Base-by-base conservation (phyloP, 352 stramenopile genomes). In the Pythium plurisporium region DNA sequence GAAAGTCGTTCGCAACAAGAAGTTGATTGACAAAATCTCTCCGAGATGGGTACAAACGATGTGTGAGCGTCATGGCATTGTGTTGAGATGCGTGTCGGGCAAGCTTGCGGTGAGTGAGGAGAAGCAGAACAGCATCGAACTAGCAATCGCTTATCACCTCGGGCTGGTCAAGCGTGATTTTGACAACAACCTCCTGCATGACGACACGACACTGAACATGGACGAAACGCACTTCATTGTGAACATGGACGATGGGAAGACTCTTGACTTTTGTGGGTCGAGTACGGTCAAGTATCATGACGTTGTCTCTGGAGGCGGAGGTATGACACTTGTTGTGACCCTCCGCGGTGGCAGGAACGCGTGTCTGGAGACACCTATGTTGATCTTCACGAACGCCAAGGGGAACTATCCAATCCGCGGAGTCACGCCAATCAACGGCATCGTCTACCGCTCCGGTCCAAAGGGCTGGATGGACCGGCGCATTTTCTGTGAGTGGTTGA, bases 381-480 rank as follows among this genome's bases (percentile, higher is more conserved):
- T 76, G 37, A 68, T 73, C 11, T 65, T 76, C 14, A 33, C 46
- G 42, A 74, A 69, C 31, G 45, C 23, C 5, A 49, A 25, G 0
- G n/a, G 30, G 5, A 67, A 12, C 22, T 75, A 72, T 40, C 64
- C 60, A 8, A 69, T 69, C n/a, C 42, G 54, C 6, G 49, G 60
- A 14, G 31, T 37, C 31, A 37, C 8, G 14, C 31, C 31, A 37
- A 37, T 14, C 31, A 37, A 37, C 31, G 31, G 31, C 31, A 37
- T 55, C 3, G 61, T 36, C 11, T 74, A 70, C 56, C 40, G 62
- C 22, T 59, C 67, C 4, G 54, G 58, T 0, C 29, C 43, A 10
- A 70, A 73, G 19, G 61, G 57, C 22, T 72, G 59, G 54, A 66
- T 69, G 55, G 48, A 44, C 20, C 70, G 46, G 23, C 25, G 2